Evolutionary conservation across 805 yeast species (phyloP).

Genomic region (Candida pseudofarinosa): DNA sequence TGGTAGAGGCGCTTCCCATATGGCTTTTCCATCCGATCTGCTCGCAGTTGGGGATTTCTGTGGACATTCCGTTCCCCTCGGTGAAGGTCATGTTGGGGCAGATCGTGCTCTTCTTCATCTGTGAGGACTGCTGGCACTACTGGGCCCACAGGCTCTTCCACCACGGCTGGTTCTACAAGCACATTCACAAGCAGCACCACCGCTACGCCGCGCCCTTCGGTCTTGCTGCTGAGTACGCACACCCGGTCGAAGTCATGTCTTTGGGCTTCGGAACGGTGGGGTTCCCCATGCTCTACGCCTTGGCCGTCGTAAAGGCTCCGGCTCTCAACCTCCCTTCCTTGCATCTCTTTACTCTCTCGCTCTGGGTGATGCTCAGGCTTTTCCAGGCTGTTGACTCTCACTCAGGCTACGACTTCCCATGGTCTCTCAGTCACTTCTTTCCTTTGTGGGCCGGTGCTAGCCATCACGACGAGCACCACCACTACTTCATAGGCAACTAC

Average conservation of each 20-base stretch:
- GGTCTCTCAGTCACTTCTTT: slow-evolving; percentile 86
- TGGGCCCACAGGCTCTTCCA: slow-evolving; percentile 92
- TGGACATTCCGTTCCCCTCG: slow-evolving; percentile 82
- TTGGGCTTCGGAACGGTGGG: slow-evolving; percentile 97
- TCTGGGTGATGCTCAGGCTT: slow-evolving; percentile 84
- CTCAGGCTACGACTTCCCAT: slow-evolving; percentile 97
- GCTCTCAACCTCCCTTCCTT: slow-evolving; percentile 32
- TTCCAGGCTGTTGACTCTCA: slow-evolving; percentile 97
- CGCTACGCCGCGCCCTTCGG: slow-evolving; percentile 98
- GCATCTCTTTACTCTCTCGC: slow-evolving; percentile 83
- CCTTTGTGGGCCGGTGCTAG: slow-evolving; percentile 99
- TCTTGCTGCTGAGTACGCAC: slow-evolving; percentile 95
- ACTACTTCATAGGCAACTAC: slow-evolving; percentile 91
- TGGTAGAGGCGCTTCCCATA: slow-evolving; percentile 93
- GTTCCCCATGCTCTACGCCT: slow-evolving; percentile 82
- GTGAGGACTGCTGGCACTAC: slow-evolving; percentile 97
- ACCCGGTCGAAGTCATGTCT: slow-evolving; percentile 87
- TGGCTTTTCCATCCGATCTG: slow-evolving; percentile 97
- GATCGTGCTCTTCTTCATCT: slow-evolving; percentile 69
- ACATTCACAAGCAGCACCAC: slow-evolving; percentile 96
- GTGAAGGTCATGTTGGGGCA: slow-evolving; percentile 56
- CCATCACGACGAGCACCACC: slow-evolving; percentile 97
- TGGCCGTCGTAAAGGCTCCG: slow-evolving; percentile 52
- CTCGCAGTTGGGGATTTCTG: slow-evolving; percentile 70
- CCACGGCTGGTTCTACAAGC: slow-evolving; percentile 82